Conservation (phyloP, 257 asterid species). For the Petunia secreta region DNA sequence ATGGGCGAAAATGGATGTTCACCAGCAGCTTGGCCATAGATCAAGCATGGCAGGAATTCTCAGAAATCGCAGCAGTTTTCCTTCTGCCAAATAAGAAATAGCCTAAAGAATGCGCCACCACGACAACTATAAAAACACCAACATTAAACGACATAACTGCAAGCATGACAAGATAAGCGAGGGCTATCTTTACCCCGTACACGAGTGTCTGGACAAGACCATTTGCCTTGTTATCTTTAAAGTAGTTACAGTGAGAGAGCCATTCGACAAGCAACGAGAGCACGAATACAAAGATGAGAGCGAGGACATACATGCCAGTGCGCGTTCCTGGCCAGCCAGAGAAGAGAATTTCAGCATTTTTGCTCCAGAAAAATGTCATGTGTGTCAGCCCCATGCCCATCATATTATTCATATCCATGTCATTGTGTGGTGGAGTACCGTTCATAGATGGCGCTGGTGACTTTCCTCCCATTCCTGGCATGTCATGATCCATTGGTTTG, state of each 20-base stretch:
- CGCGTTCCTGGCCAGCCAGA: constrained; percentile 22
- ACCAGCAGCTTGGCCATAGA: too few relatives aligned
- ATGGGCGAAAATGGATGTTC: too few relatives aligned
- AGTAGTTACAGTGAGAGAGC: background rate
- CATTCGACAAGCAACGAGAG: constrained; percentile 24
- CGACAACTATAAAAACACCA: constrained; percentile 19
- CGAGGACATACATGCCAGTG: constrained; percentile 10
- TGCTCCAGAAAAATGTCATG: constrained; percentile 21
- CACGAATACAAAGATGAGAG: constrained; percentile 11
- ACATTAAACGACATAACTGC: constrained; percentile 22
- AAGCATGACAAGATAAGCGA: constrained; percentile 23
- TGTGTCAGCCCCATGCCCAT: constrained; percentile 22
- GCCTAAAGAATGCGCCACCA: background rate
- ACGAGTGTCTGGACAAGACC: background rate
- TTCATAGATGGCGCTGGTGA: constrained; percentile 1
- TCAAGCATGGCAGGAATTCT: background rate
- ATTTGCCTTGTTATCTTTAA: background rate
- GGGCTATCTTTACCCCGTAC: constrained; percentile 3
- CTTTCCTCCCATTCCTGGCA: constrained; percentile 23
- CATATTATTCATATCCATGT: background rate
- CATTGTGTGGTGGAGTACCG: background rate
- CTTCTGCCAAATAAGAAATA: constrained; percentile 2
- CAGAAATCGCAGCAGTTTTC: background rate
- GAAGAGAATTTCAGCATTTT: constrained; percentile 14
- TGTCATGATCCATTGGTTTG: constrained; percentile 20